phyloP scores from a whole-genome alignment of 495 filamentous ascomycete species.

The Hapsidospora chrysogenum region DNA sequence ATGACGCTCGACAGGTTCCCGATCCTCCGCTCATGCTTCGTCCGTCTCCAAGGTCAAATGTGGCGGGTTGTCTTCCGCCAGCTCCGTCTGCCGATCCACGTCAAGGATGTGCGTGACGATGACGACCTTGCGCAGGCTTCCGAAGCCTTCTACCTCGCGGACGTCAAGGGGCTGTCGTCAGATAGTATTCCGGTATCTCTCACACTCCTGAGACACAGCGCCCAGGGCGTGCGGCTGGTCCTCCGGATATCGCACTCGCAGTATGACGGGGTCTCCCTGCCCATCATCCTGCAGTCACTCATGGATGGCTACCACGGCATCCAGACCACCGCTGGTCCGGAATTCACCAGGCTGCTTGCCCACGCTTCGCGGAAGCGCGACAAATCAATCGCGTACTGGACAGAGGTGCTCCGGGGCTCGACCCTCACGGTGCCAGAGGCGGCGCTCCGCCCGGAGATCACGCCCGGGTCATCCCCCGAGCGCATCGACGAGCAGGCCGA shows the following conservation, averaged over 20 bases:
- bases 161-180: conserved; percentile 14
- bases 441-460: neutral
- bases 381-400: neutral
- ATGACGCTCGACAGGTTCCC: conserved; percentile 31
- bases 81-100: conserved; percentile 29
- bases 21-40: conserved; percentile 47
- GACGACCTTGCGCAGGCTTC: conserved; percentile 28
- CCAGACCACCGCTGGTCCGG: conserved; percentile 20
- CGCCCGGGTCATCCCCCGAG: neutral
- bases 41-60: conserved; percentile 33
- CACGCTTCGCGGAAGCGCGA: neutral
- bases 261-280: conserved; percentile 48
- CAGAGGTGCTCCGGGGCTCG: neutral
- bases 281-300: conserved; percentile 37
- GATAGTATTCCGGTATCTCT: conserved; percentile 30
- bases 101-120: conserved; percentile 21
- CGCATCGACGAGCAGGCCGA: neutral
- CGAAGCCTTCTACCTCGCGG: conserved; percentile 24
- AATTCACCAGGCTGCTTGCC: conserved; percentile 37
- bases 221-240: conserved; percentile 31
- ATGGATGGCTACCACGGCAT: conserved; percentile 34
- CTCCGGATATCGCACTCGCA: conserved; percentile 52
- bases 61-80: conserved; percentile 45
- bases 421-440: no score
- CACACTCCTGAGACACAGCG: conserved; percentile 10